These are phyloP conservation scores for Mucor circinelloides DNA, from an alignment of 371 early-diverging fungal genomes.

Conservation along the genomic window DNA sequence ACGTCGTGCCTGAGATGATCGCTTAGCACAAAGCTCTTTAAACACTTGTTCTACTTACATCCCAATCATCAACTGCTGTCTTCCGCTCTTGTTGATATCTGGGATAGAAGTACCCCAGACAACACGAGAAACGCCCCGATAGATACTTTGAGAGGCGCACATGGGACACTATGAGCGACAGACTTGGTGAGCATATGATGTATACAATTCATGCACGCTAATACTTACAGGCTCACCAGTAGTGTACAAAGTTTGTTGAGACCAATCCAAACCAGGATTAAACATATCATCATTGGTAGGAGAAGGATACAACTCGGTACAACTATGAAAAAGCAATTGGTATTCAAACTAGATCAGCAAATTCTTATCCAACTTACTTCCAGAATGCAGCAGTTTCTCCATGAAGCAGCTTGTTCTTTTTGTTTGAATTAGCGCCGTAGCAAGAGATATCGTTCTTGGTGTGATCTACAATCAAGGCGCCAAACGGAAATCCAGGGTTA, in stretches of 20 bases:
- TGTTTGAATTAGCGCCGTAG: slow-evolving; percentile 37
- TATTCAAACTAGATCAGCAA: background rate
- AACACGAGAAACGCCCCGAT: slow-evolving; percentile 39
- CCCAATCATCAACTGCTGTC: slow-evolving; percentile 32
- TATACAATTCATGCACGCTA: slow-evolving; percentile 6
- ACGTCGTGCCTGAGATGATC: slow-evolving; percentile 26
- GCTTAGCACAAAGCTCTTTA: background rate
- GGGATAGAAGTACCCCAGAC: slow-evolving; percentile 44
- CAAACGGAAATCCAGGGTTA: slow-evolving; percentile 34
- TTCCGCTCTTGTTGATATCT: slow-evolving; percentile 40
- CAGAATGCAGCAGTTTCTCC: slow-evolving; percentile 44
- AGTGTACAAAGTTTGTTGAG: slow-evolving; percentile 39
- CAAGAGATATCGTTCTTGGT: slow-evolving; percentile 38
- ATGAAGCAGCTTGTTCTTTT: slow-evolving; percentile 35
- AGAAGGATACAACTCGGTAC: slow-evolving; percentile 42
- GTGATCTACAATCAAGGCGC: slow-evolving; percentile 39
- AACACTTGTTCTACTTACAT: slow-evolving; percentile 20
- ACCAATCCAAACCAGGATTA: slow-evolving; percentile 38
- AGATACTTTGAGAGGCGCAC: slow-evolving; percentile 41
- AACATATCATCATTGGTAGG: slow-evolving; percentile 33
- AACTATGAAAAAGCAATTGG: slow-evolving; percentile 15
- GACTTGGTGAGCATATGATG: background rate
- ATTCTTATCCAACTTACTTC: slow-evolving; percentile 23
- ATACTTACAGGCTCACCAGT: slow-evolving; percentile 40
- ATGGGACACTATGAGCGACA: slow-evolving; percentile 30